Evolutionary conservation across 805 yeast species (phyloP), one percentile per base, ranked within the genome.

Genomic region (Maudiozyma barnettii): DNA sequence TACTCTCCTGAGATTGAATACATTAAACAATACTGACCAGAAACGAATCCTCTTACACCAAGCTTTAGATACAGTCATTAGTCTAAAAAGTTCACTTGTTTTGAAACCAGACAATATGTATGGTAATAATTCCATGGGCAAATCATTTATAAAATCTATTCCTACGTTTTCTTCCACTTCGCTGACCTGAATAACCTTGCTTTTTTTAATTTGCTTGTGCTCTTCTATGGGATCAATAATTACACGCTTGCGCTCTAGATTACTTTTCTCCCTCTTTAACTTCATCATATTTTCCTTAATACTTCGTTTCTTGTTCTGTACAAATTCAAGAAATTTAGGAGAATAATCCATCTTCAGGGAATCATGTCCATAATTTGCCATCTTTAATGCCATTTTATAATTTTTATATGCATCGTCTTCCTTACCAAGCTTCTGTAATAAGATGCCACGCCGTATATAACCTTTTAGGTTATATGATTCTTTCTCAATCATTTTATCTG

Each of bases 121-220:
- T 4, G 56, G 52, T 6, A 57, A n/a, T n/a, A 64, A 20, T 48
- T 64, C 68, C 0, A 49, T 7, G 1, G 68, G 68, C 10, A 64
- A 41, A 7, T 35, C 30, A 3, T 33, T 35, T 3, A 59, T 42
- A n/a, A 56, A 51, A 50, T 61, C 63, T 3, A 51, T 35, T 2
- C 30, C 30, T 26, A 9, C 12, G 8, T 26, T 26, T 2, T 4
- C 30, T 26, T 26, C 8, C 10, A 26, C 30, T 12, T 26, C 30
- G 2, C 10, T 26, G 30, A 6, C 30, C 30, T 26, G 30, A 6
- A 9, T 26, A 26, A 26, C 10, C 30, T 26, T 26, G 8, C 10
- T 26, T 23, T 36, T 37, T 23, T 37, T 37, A 20, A 37, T 19
- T 8, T 43, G 38, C 33, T 16, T 10, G n/a, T 49, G 50, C 39